phyloP scores from a whole-genome alignment of 1,284 basidiomycete species.

The Fomes fomentarius region DNA sequence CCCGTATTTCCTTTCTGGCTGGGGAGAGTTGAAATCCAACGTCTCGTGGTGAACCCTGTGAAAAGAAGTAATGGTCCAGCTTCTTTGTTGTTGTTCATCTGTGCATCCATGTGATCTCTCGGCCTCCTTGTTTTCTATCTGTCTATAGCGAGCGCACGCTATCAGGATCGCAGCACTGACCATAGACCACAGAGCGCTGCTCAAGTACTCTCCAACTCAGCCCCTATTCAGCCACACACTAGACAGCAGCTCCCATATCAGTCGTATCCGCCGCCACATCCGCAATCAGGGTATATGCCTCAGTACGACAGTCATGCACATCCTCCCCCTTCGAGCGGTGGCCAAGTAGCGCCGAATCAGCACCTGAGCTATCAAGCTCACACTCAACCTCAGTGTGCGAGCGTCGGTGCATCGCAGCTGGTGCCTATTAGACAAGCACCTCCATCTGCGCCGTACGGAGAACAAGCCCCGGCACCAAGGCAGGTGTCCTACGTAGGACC shows the following conservation, averaged over 20 bases:
- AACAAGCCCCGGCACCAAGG: not conserved
- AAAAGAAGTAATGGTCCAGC: no score
- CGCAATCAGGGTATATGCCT: no score
- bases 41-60: no score
- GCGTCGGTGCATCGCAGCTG: not conserved
- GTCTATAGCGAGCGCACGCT: not conserved
- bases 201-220: not conserved
- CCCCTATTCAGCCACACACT: not conserved
- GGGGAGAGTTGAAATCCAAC: no score
- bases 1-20: no score
- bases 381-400: not conserved
- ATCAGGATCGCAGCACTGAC: not conserved
- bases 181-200: not conserved
- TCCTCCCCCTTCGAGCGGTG: not conserved
- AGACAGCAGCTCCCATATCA: not conserved
- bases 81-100: no score
- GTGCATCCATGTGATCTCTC: no score
- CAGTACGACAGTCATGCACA: not conserved
- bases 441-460: not conserved
- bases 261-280: not conserved
- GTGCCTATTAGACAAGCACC: not conserved
- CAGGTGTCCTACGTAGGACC: not conserved
- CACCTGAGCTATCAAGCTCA: not conserved
- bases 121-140: no score
- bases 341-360: not conserved